Evolutionary conservation across 352 stramenopile genomes (phyloP), one percentile per base, ranked within the genome.

Genomic region (Globisporangium splendens): DNA sequence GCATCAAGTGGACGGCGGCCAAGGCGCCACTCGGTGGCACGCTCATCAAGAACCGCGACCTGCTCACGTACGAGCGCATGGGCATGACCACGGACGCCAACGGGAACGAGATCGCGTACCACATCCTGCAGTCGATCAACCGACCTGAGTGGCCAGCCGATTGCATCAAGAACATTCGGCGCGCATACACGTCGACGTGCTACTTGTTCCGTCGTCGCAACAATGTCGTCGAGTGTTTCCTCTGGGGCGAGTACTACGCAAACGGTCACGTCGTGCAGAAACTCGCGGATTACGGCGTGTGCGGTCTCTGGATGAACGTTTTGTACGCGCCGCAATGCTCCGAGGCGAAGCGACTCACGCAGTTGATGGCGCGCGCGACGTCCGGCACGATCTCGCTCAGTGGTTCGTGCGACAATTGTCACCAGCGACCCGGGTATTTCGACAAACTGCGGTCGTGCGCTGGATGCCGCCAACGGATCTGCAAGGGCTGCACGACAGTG

Each of bases 1-100:
- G 72, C 15, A 77, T 80, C 61, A 77, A 77, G 50, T 80, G 69
- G 72, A 75, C 70, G 41, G 66, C 69, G 1, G 58, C 56, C 10
- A 61, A 55, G 11, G 68, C 59, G 17, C 62, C 54, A 15, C 73
- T 70, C 61, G 69, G 72, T 0, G 22, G 76, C 7, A 46, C 65
- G 2, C 33, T 56, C 18, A 38, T 56, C 50, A 56, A 64, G 18
- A 55, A 75, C 47, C 66, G 63, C 28, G 72, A 80, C 49, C 52
- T 65, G 24, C 59, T 82, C 14, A 77, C 53, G 10, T 59, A 64
- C 61, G 48, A 65, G 61, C 61, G 56, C 33, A 59, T 47, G 46
- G 61, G 61, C 17, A 43, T 21, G n/a, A 59, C 46, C 1, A 41
- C 41, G 2, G 61, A 67, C 35, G 10, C 33, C 8, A 21, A 60